Base-by-base conservation (phyloP, 2,329 filamentous ascomycete species). In the Thelonectria olida region DNA sequence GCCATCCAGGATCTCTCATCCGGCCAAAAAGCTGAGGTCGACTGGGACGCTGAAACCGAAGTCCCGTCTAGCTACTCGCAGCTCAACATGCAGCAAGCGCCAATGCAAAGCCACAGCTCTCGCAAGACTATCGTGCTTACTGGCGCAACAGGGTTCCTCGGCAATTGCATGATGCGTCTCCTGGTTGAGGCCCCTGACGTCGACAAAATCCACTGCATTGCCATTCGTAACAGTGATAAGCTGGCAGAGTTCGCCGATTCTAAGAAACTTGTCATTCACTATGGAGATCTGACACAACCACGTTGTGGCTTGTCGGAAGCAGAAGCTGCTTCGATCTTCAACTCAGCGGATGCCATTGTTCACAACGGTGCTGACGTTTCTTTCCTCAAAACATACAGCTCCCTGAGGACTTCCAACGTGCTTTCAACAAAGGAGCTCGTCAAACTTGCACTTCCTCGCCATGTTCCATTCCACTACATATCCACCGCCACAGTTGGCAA, bases 91-190 rank as follows among this genome's bases (percentile, higher is more conserved):
- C 25, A 12, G 10, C n/a, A 10, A 12, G 8, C 4, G 7, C 17
- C 2, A 42, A 22, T 8, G 7, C 15, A 2, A 23, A 12, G 25
- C n/a, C 23, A 17, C 2, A 8, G 12, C 3, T 13, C 25, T 8
- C 50, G 25, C 5, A 23, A 10, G 10, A 12, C 31, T n/a, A 23
- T 58, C 7, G 48, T 58, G 5, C 15, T 58, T 12, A 58, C 55
- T 6, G 53, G 53, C 8, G 17, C 31, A 19, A 41, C 53, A 7
- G 53, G 53, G 9, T 55, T 49, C 42, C 34, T 55, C n/a, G 53
- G 53, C 13, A 27, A 31, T 17, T 31, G 48, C 31, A 9, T 55
- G 1, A n/a, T 27, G 4, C 44, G 42, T n/a, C 12, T 17, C 23
- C 31, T 55, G 15, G 23, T 31, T 4, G 53, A 19, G 0, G n/a